These are phyloP conservation scores for Aegle marmelos DNA, from an alignment of 345 rosid species.

Conservation along the genomic window DNA sequence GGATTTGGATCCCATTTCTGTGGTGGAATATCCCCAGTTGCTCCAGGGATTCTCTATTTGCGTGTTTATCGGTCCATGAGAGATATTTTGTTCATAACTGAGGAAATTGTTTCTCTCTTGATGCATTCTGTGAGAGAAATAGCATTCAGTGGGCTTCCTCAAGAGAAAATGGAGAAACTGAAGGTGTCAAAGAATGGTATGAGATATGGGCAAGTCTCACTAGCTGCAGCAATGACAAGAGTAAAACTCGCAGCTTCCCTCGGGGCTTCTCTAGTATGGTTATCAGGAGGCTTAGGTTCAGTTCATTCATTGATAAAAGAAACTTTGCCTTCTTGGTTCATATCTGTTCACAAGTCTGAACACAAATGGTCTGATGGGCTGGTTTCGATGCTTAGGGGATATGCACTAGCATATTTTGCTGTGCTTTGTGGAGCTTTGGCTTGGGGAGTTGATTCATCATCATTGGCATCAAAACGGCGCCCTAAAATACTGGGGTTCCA, in stretches of 20 bases:
- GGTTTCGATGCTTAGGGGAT: constrained; percentile 74
- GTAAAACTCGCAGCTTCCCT: constrained; percentile 90
- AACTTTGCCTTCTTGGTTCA: constrained; percentile 91
- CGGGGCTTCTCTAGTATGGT: constrained; percentile 86
- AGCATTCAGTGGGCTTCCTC: constrained; percentile 49
- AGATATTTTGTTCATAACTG: constrained; percentile 66
- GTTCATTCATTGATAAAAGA: constrained; percentile 79
- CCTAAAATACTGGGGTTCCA: constrained; percentile 59
- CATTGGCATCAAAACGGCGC: constrained; percentile 71
- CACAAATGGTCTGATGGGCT: constrained; percentile 50
- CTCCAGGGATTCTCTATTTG: constrained; percentile 89
- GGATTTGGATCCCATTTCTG: constrained; percentile 87
- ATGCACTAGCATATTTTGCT: constrained; percentile 78
- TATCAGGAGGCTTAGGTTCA: constrained; percentile 70
- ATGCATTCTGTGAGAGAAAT: constrained; percentile 79
- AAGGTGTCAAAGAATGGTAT: constrained; percentile 57
- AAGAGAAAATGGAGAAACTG: constrained; percentile 51
- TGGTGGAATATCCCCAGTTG: constrained; percentile 87
- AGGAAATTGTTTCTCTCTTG: constrained; percentile 72
- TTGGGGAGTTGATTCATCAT: constrained; percentile 83
- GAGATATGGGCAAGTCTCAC: constrained; percentile 72
- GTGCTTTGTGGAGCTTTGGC: constrained; percentile 81
- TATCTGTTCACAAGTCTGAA: constrained; percentile 59
- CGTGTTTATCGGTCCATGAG: constrained; percentile 74
- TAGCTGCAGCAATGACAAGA: constrained; percentile 68